Conservation (phyloP, 345 rosid species). For the Reutealis trisperma region DNA sequence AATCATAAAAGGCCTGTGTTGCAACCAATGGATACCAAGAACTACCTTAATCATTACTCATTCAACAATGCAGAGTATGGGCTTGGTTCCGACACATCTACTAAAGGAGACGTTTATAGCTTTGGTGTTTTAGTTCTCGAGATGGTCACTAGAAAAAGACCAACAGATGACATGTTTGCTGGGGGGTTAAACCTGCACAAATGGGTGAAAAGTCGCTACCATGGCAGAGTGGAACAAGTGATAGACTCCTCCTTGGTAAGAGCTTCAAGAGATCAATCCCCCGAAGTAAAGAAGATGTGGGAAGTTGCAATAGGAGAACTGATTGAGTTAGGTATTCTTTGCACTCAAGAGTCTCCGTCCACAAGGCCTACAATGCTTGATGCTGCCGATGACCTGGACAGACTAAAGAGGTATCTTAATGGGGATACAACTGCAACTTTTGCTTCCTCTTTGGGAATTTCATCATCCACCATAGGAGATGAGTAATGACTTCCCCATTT, state of each 20-base stretch:
- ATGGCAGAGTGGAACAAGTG: conserved; percentile 40
- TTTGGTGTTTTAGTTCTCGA: conserved; percentile 58
- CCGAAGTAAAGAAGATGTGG: conserved; percentile 53
- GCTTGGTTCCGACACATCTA: conserved; percentile 48
- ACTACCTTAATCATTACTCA: neutral
- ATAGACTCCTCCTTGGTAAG: conserved; percentile 47
- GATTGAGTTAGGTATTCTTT: conserved; percentile 55
- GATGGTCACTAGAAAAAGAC: conserved; percentile 57
- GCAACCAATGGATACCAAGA: neutral
- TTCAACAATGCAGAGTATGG: conserved; percentile 46
- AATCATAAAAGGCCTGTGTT: neutral
- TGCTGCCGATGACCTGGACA: conserved; percentile 54
- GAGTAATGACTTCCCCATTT: conserved; percentile 20
- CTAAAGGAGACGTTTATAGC: conserved; percentile 62
- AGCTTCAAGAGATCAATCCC: conserved; percentile 40
- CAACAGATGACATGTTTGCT: conserved; percentile 51
- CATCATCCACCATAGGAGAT: conserved; percentile 45
- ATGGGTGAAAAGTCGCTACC: conserved; percentile 51
- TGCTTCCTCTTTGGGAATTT: conserved; percentile 55
- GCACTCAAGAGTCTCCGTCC: conserved; percentile 58
- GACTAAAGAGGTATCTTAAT: conserved; percentile 53
- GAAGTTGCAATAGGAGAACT: conserved; percentile 47
- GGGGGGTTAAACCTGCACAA: conserved; percentile 45
- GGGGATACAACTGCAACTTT: conserved; percentile 51
- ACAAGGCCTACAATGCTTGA: conserved; percentile 61